Percentiles rank a stretch among this genome's conserved stretches.
These are phyloP conservation scores for Penicillium goetzii DNA, from an alignment of 495 filamentous ascomycete species.

Conservation along the genomic window DNA sequence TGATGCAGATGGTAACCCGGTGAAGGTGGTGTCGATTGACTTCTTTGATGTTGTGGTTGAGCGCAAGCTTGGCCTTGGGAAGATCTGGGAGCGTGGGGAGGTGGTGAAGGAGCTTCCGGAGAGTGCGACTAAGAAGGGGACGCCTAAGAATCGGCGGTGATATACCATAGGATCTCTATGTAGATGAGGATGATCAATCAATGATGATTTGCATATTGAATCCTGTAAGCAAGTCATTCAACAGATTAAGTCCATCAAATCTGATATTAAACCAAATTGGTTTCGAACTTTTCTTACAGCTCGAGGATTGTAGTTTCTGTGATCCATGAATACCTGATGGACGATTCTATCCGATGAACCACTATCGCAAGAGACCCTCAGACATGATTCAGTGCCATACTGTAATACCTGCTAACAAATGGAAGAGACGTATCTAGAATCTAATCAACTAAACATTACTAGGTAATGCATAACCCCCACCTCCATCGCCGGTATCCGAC, in stretches of 20 bases:
- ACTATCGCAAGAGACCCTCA: too few relatives aligned
- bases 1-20: conserved; percentile 20
- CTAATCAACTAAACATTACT: not conserved
- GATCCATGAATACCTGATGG: too few relatives aligned
- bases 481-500: not conserved
- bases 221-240: too few relatives aligned
- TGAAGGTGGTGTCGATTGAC: conserved; percentile 45
- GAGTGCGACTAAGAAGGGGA: conserved; percentile 34
- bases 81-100: conserved; percentile 67
- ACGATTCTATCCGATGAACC: too few relatives aligned
- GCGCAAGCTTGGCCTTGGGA: conserved; percentile 56
- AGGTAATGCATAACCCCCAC: not conserved
- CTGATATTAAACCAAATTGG: too few relatives aligned
- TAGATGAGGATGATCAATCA: not conserved
- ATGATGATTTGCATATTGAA: not conserved
- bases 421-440: too few relatives aligned
- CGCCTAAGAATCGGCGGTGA: conserved; percentile 40
- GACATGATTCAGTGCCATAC: too few relatives aligned
- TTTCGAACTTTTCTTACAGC: too few relatives aligned
- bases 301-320: too few relatives aligned
- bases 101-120: conserved; percentile 56
- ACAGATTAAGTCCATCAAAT: too few relatives aligned
- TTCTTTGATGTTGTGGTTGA: conserved; percentile 60
- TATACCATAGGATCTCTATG: not conserved
- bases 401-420: too few relatives aligned